These are phyloP conservation scores for Suillus brevipes DNA, from an alignment of 768 basidiomycete genomes.

Conservation along the genomic window DNA sequence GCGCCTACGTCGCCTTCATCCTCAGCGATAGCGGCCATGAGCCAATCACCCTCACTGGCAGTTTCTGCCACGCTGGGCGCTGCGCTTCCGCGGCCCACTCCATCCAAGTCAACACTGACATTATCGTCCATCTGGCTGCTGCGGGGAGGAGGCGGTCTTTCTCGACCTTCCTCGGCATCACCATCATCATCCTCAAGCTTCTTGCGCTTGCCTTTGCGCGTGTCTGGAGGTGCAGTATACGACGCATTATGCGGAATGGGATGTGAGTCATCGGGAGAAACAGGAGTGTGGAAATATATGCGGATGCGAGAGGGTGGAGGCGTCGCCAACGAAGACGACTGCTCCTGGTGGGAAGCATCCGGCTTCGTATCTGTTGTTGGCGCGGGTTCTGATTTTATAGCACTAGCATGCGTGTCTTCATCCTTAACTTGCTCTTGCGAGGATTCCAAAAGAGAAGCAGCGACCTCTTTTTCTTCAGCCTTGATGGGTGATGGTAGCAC, in stretches of 20 bases:
- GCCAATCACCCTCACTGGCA: conserved; percentile 78
- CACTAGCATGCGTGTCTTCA: conserved; percentile 27
- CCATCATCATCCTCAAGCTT: conserved; percentile 88
- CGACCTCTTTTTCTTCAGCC: conserved; percentile 38
- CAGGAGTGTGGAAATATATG: conserved; percentile 91
- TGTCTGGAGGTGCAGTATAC: conserved; percentile 52
- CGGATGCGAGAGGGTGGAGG: conserved; percentile 79
- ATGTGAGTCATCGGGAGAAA: conserved; percentile 76
- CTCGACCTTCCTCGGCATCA: conserved; percentile 71
- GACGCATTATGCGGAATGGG: conserved; percentile 65
- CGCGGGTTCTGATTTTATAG: conserved; percentile 22
- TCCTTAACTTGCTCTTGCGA: conserved; percentile 34
- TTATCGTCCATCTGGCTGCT: conserved; percentile 49
- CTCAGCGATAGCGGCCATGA: conserved; percentile 85
- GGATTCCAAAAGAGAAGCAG: conserved; percentile 31
- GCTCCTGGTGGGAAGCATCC: conserved; percentile 28
- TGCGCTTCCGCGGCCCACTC: conserved; percentile 57
- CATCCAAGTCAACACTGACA: conserved; percentile 56
- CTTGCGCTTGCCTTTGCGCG: conserved; percentile 81
- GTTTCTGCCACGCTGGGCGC: conserved; percentile 66
- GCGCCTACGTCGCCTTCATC: conserved; percentile 58
- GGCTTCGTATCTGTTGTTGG: conserved; percentile 28
- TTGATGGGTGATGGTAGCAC: conserved; percentile 42
- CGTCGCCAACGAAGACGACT: conserved; percentile 33
- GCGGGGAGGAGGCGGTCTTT: conserved; percentile 60